Conservation (phyloP, 306 rosid genomes). For the Cucurbita ficifolia region DNA sequence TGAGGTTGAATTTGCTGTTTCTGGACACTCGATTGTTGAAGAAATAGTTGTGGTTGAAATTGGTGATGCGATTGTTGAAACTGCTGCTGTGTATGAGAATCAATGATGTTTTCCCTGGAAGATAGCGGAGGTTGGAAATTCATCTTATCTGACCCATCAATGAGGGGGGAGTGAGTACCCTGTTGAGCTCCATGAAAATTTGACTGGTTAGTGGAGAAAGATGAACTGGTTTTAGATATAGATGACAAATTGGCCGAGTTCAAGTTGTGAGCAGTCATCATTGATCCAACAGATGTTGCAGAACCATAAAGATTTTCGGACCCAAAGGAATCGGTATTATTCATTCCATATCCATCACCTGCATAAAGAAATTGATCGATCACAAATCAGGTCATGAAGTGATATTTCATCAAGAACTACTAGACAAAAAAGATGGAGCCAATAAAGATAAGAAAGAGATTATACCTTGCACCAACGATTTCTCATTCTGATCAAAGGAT, state of each 20-base stretch:
- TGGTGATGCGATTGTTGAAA: conserved; percentile 55
- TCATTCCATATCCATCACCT: conserved; percentile 79
- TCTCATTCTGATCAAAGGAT: conserved; percentile 55
- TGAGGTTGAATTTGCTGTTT: conserved; percentile 54
- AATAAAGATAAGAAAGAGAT: background rate
- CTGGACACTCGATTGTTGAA: conserved; percentile 40
- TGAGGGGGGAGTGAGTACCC: conserved; percentile 45
- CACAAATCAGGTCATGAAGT: background rate
- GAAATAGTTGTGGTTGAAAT: conserved; percentile 55
- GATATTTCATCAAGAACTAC: background rate
- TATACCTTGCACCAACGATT: conserved; percentile 51
- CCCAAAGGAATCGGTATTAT: conserved; percentile 48
- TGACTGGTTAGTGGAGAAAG: conserved; percentile 40
- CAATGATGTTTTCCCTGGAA: conserved; percentile 43
- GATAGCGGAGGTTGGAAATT: conserved; percentile 49
- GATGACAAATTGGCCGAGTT: conserved; percentile 47
- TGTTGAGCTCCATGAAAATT: conserved; percentile 54
- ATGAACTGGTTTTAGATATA: conserved; percentile 41
- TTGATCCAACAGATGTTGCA: conserved; percentile 52
- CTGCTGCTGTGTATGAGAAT: conserved; percentile 51
- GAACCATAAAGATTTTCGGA: conserved; percentile 57
- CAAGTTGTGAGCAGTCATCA: conserved; percentile 55
- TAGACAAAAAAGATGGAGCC: background rate
- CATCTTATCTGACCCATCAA: conserved; percentile 62
- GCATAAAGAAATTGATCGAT: conserved; percentile 16